Percentiles rank a stretch among this genome's conserved stretches.
Evolutionary conservation across 2,329 filamentous ascomycete genomes (phyloP).

Genomic region (Diplodia sapinea): DNA sequence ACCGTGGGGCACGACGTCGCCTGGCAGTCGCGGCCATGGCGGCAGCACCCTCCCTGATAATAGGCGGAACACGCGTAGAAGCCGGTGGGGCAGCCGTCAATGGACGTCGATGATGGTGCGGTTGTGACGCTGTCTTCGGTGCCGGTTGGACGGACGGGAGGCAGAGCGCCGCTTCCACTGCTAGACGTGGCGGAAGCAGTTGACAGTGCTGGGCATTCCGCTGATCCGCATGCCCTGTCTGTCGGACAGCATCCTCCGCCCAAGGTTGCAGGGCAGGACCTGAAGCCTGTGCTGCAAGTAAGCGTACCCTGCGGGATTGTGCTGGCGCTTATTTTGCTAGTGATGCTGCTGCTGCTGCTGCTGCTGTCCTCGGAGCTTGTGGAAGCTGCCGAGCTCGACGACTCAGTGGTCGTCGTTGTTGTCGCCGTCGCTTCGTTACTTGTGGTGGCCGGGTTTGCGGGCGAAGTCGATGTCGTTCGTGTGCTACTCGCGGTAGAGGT

Average conservation of each 20-base stretch:
- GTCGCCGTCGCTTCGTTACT: conserved; percentile 32
- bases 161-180: conserved; percentile 49
- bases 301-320: conserved; percentile 28
- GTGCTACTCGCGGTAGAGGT: conserved; percentile 31
- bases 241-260: conserved; percentile 58
- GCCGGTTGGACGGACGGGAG: conserved; percentile 48
- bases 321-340: conserved; percentile 44
- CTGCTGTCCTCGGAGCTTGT: conserved; percentile 16
- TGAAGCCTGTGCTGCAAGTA: conserved; percentile 53
- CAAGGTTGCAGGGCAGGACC: conserved; percentile 53
- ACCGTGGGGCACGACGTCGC: conserved; percentile 74
- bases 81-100: conserved; percentile 74
- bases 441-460: conserved; percentile 30
- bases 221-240: conserved; percentile 52
- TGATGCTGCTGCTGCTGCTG: conserved; percentile 24
- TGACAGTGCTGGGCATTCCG: conserved; percentile 46
- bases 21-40: conserved; percentile 82
- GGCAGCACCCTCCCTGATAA: conserved; percentile 84
- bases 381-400: not conserved
- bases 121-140: conserved; percentile 49
- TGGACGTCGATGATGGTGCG: conserved; percentile 44
- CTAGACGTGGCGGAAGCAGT: conserved; percentile 42
- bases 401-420: not conserved
- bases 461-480: conserved; percentile 33
- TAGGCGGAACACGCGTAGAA: conserved; percentile 90